Conservation (phyloP, 345 rosid species). For the Lepidium didymum region DNA sequence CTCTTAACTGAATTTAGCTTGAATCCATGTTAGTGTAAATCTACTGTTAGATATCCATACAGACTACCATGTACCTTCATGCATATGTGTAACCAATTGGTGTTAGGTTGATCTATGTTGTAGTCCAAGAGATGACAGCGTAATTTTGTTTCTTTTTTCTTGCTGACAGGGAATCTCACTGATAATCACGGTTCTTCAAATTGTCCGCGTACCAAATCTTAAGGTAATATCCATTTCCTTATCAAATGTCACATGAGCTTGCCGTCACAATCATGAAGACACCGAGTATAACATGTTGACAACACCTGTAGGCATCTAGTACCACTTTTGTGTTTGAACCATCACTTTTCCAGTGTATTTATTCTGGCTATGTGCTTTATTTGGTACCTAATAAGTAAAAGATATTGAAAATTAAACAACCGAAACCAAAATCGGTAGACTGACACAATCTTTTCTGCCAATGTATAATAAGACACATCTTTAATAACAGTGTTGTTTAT, state of each 20-base stretch:
- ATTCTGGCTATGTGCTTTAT: not conserved
- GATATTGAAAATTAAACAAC: not conserved
- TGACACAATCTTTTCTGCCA: not conserved
- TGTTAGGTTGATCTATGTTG: not conserved
- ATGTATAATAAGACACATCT: not conserved
- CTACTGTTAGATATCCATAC: not conserved
- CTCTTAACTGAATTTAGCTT: not conserved
- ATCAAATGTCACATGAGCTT: not conserved
- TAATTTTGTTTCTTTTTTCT: not conserved
- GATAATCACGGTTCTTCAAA: constrained; percentile 94
- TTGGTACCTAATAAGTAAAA: constrained; percentile 1
- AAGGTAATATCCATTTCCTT: constrained; percentile 45
- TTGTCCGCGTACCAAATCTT: constrained; percentile 88
- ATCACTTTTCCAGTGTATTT: not conserved
- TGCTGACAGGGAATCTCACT: constrained; percentile 76
- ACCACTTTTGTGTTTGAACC: not conserved
- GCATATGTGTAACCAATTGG: not conserved
- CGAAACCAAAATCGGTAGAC: not conserved
- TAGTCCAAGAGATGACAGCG: not conserved
- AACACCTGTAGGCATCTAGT: not conserved
- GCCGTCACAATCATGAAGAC: not conserved
- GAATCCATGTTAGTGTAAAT: not conserved
- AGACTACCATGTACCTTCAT: not conserved
- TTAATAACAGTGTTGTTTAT: not conserved
- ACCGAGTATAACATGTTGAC: not conserved